These are phyloP conservation scores for Acephala macrosclerotiorum DNA, from an alignment of 2,329 filamentous ascomycete genomes.

Conservation along the genomic window DNA sequence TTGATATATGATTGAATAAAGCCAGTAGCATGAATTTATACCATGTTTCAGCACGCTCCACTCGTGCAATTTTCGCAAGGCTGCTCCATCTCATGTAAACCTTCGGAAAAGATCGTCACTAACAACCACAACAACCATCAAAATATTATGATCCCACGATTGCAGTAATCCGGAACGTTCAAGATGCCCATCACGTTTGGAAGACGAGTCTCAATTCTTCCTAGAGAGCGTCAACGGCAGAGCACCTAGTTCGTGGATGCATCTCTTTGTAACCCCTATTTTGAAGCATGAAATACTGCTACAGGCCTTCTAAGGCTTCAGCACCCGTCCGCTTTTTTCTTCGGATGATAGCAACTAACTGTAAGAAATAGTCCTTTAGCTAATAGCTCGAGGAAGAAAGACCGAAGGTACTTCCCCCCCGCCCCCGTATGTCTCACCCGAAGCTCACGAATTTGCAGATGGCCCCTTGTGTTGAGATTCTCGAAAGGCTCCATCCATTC, in stretches of 20 bases:
- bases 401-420: slow-evolving; percentile 37
- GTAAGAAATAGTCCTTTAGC: slow-evolving; percentile 35
- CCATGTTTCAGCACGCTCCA: slow-evolving; percentile 18
- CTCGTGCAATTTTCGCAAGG: slow-evolving; percentile 21
- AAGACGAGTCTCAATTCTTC: slow-evolving; percentile 34
- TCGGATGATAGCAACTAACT: slow-evolving; percentile 20
- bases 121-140: slow-evolving; percentile 3
- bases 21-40: neutral
- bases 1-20: neutral
- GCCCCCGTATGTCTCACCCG: neutral
- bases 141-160: neutral
- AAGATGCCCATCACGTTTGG: slow-evolving; percentile 36
- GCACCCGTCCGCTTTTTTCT: neutral
- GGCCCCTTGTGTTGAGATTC: slow-evolving; percentile 69
- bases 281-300: neutral
- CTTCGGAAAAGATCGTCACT: slow-evolving; percentile 5
- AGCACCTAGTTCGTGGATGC: slow-evolving; percentile 27
- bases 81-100: slow-evolving; percentile 17
- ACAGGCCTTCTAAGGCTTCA: neutral
- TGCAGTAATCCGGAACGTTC: slow-evolving; percentile 10
- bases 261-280: slow-evolving; percentile 6
- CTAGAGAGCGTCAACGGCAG: slow-evolving; percentile 25
- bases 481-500: slow-evolving; percentile 69
- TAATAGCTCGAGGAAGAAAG: slow-evolving; percentile 41
- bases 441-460: slow-evolving; percentile 47